Percentiles rank a stretch among this genome's conserved stretches.
Evolutionary conservation across 2,329 filamentous ascomycete species (phyloP).

Genomic region (Chaetoscypha palmicola): DNA sequence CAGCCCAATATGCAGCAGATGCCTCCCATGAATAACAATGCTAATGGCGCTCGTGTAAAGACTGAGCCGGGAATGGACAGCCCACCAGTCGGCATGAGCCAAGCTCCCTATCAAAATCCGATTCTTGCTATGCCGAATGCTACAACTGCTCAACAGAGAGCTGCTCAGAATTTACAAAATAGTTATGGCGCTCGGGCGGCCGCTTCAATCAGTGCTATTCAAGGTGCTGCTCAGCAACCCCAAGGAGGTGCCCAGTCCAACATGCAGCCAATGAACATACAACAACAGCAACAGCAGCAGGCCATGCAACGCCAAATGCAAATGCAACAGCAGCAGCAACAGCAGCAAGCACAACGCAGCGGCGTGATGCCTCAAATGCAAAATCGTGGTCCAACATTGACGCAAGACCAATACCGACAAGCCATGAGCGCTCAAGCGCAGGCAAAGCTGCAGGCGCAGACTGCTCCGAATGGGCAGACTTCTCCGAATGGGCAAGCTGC

Average conservation of each 20-base stretch:
- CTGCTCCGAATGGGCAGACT: conserved; percentile 27
- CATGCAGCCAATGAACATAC: conserved; percentile 12
- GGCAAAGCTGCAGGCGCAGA: conserved; percentile 1
- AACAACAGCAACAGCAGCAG: conserved; percentile 31
- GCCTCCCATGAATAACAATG: conserved; percentile 17
- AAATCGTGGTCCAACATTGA: conserved; percentile 8
- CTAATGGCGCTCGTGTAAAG: conserved; percentile 32
- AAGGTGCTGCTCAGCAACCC: conserved; percentile 26
- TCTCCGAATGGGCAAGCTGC: conserved; percentile 31
- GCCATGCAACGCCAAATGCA: conserved; percentile 27
- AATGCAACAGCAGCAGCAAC: conserved; percentile 10
- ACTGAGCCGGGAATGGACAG: conserved; percentile 37
- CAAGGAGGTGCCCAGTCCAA: conserved; percentile 16
- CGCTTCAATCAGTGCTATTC: conserved; percentile 59
- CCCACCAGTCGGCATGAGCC: conserved; percentile 8
- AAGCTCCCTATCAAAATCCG: conserved; percentile 18
- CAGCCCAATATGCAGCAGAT: conserved; percentile 18
- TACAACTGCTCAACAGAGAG: conserved; percentile 44
- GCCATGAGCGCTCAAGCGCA: conserved; percentile 27
- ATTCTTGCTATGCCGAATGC: conserved; percentile 28
- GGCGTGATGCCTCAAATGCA: conserved; percentile 17
- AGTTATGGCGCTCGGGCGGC: conserved; percentile 59
- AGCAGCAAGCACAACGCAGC: conserved; percentile 10
- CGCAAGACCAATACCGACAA: conserved; percentile 25
- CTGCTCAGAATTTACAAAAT: conserved; percentile 48